Percentiles rank a stretch among this genome's conserved stretches.
Evolutionary conservation across 2,329 filamentous ascomycete genomes (phyloP).

Genomic region (Arthrobotrys entomopaga): DNA sequence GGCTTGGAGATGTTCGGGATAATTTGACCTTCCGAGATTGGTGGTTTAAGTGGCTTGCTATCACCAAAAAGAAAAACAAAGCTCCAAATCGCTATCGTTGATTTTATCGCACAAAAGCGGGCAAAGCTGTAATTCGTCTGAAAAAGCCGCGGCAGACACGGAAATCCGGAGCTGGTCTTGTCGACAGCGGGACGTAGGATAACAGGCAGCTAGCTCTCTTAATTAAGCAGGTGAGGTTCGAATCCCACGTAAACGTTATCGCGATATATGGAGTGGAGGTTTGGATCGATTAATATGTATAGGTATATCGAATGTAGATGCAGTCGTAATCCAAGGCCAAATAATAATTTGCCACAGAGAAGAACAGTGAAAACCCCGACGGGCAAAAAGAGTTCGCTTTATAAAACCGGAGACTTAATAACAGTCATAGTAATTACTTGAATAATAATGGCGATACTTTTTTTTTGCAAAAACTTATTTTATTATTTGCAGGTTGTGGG

Average conservation of each 20-base stretch:
- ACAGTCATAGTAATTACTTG: conserved; percentile 1
- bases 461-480: too few relatives aligned
- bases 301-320: not conserved
- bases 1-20: conserved; percentile 34
- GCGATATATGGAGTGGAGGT: too few relatives aligned
- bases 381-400: not conserved
- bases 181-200: conserved; percentile 14
- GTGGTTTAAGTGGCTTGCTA: conserved; percentile 54
- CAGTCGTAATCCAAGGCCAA: not conserved
- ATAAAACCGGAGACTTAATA: not conserved
- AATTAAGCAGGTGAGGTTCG: conserved; percentile 35
- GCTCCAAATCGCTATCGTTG: conserved; percentile 18
- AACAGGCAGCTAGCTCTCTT: conserved; percentile 6
- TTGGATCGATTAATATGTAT: not conserved
- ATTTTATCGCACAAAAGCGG: conserved; percentile 50
- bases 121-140: conserved; percentile 54
- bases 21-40: conserved; percentile 56
- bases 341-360: too few relatives aligned
- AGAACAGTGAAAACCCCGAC: not conserved
- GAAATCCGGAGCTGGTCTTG: conserved; percentile 5
- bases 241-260: conserved; percentile 1
- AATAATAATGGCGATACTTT: too few relatives aligned
- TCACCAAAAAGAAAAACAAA: conserved; percentile 12
- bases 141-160: conserved; percentile 17
- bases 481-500: too few relatives aligned